These are phyloP conservation scores for Mangifera indica DNA, from an alignment of 345 rosid species.

Conservation along the genomic window DNA sequence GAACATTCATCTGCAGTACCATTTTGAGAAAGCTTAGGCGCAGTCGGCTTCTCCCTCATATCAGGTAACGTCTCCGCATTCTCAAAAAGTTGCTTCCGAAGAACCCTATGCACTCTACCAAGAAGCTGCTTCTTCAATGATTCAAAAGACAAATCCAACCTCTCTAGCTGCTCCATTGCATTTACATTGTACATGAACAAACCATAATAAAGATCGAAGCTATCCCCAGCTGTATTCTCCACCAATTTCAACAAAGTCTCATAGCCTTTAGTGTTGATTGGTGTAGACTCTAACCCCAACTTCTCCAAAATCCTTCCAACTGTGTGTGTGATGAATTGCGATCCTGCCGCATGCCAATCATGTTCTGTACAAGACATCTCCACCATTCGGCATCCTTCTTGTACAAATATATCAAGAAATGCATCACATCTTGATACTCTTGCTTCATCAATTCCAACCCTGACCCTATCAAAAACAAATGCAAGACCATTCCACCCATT, in stretches of 20 bases:
- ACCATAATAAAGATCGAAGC: slow-evolving; percentile 82
- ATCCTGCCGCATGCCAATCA: slow-evolving; percentile 79
- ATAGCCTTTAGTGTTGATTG: slow-evolving; percentile 67
- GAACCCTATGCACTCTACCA: slow-evolving; percentile 56
- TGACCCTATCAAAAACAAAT: slow-evolving; percentile 73
- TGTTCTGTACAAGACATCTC: slow-evolving; percentile 89
- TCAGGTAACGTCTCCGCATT: slow-evolving; percentile 25
- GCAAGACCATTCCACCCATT: slow-evolving; percentile 69
- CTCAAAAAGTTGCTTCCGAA: slow-evolving; percentile 54
- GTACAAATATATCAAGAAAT: slow-evolving; percentile 66
- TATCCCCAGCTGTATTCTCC: slow-evolving; percentile 77
- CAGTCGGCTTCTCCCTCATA: slow-evolving; percentile 25
- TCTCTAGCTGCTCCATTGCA: slow-evolving; percentile 83
- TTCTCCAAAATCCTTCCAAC: slow-evolving; percentile 71
- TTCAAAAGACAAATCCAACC: slow-evolving; percentile 65
- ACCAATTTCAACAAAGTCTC: slow-evolving; percentile 75
- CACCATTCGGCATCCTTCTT: slow-evolving; percentile 78
- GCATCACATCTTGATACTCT: slow-evolving; percentile 48
- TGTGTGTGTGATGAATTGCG: slow-evolving; percentile 84
- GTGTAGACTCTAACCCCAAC: slow-evolving; percentile 58
- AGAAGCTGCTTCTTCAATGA: slow-evolving; percentile 70
- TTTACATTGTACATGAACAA: slow-evolving; percentile 73
- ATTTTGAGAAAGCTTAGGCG: slow-evolving; percentile 26
- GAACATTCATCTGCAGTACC: slow-evolving; percentile 22
- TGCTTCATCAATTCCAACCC: slow-evolving; percentile 49